A percentile compares a stretch with the other conserved stretches of the same genome.
These are phyloP conservation scores for Conticribra guillardii DNA, from an alignment of 108 stramenopile genomes.

Conservation along the genomic window DNA sequence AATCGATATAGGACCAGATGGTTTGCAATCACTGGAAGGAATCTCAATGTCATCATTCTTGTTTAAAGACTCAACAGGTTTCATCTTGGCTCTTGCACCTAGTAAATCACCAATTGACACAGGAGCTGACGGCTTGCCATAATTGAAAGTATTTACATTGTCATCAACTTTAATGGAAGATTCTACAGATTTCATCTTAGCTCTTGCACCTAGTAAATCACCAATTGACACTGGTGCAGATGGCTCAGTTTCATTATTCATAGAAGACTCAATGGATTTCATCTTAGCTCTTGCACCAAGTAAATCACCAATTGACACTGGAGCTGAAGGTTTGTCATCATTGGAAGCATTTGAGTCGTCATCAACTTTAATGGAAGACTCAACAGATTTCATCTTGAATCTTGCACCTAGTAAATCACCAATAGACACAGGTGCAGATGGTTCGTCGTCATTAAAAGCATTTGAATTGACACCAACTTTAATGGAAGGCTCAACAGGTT, in stretches of 20 bases:
- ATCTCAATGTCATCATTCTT: no score
- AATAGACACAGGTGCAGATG: neutral
- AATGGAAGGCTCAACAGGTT: neutral
- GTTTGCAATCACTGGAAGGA: no score
- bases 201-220: neutral
- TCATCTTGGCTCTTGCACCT: neutral
- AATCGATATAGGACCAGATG: no score
- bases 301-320: neutral
- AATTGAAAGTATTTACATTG: conserved; percentile 1
- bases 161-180: neutral
- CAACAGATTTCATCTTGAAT: neutral
- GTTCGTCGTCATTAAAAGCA: neutral
- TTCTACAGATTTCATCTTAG: neutral
- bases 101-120: neutral
- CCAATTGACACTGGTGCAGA: neutral
- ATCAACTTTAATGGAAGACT: neutral
- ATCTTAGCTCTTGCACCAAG: neutral
- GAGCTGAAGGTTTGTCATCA: neutral
- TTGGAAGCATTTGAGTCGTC: neutral
- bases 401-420: no score
- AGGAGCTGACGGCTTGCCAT: neutral
- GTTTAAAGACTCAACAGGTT: no score
- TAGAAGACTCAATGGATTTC: neutral
- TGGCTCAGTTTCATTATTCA: no score
- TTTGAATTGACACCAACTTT: neutral